A percentile compares a stretch with the other conserved stretches of the same genome.
phyloP scores from a whole-genome alignment of 768 basidiomycete genomes.

The Dacryopinax primogenitus region DNA sequence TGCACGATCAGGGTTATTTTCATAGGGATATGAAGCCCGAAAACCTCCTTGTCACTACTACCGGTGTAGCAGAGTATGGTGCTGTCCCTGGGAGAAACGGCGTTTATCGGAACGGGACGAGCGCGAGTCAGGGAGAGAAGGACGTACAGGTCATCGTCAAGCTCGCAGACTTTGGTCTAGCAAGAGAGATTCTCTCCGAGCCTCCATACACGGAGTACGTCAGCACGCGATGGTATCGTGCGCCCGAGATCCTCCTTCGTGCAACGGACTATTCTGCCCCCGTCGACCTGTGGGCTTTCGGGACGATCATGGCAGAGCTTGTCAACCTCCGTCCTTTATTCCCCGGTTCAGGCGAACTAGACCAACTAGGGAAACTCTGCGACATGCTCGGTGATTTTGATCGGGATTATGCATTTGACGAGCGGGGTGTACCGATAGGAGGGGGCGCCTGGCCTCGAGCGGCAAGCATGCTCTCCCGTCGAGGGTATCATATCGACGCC shows the following conservation, averaged over 20 bases:
- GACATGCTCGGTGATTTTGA: slow-evolving; percentile 88
- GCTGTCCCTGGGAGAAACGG: slow-evolving; percentile 41
- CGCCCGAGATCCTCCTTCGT: slow-evolving; percentile 86
- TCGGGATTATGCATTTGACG: slow-evolving; percentile 67
- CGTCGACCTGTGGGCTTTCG: slow-evolving; percentile 98
- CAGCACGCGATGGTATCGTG: slow-evolving; percentile 98
- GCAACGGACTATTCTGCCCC: slow-evolving; percentile 91
- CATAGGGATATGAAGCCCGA: slow-evolving; percentile 99
- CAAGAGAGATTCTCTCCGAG: slow-evolving; percentile 69
- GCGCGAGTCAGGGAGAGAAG: slow-evolving; percentile 38
- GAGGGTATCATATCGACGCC: slow-evolving; percentile 52
- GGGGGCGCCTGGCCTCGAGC: slow-evolving; percentile 83
- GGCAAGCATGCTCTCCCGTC: slow-evolving; percentile 70
- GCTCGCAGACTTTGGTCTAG: slow-evolving; percentile 95
- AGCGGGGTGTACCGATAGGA: slow-evolving; percentile 53
- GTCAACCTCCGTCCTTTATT: slow-evolving; percentile 91
- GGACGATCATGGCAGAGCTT: slow-evolving; percentile 95
- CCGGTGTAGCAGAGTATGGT: slow-evolving; percentile 86
- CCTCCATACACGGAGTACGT: slow-evolving; percentile 99
- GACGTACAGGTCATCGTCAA: slow-evolving; percentile 97
- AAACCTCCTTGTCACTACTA: slow-evolving; percentile 95
- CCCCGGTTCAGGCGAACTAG: slow-evolving; percentile 82
- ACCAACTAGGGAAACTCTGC: slow-evolving; percentile 83
- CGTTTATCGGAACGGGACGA: slow-evolving; percentile 17
- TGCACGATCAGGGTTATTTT: slow-evolving; percentile 86